A percentile compares a stretch with the other conserved stretches of the same genome.
phyloP scores from a whole-genome alignment of 345 rosid species.

The Citrus trifoliata region DNA sequence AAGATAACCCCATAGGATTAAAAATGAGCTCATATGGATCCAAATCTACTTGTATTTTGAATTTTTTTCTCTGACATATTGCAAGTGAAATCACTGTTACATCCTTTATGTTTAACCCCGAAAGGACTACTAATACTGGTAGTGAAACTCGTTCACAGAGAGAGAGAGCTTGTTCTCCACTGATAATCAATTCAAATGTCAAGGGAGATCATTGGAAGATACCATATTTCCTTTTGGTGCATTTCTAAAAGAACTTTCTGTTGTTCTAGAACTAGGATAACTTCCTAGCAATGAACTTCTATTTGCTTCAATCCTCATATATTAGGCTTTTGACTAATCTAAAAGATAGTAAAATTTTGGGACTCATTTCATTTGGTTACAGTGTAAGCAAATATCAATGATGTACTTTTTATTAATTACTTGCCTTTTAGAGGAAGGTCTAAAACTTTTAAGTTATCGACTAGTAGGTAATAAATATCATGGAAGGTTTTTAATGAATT shows the following conservation, averaged over 20 bases:
- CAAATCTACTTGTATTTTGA: background rate
- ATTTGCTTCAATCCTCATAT: background rate
- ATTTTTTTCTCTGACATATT: background rate
- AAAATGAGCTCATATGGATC: background rate
- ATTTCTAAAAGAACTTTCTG: background rate
- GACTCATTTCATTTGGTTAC: background rate
- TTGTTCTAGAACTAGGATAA: background rate
- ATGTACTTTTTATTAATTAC: background rate
- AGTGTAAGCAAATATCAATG: background rate
- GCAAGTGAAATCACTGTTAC: background rate
- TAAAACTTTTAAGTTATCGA: background rate
- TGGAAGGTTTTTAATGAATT: background rate
- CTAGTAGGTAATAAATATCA: background rate
- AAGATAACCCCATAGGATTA: background rate
- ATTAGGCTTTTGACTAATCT: background rate
- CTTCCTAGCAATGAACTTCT: background rate
- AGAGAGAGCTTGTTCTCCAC: background rate
- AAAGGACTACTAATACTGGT: background rate
- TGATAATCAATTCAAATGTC: background rate
- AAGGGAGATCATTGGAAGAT: background rate
- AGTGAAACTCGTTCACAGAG: background rate
- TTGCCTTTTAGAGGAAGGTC: background rate
- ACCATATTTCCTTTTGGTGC: background rate
- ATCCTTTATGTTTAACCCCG: background rate
- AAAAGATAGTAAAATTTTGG: background rate